Base-by-base conservation (phyloP, 2,329 filamentous ascomycete genomes). In the Daldinia sp. region DNA sequence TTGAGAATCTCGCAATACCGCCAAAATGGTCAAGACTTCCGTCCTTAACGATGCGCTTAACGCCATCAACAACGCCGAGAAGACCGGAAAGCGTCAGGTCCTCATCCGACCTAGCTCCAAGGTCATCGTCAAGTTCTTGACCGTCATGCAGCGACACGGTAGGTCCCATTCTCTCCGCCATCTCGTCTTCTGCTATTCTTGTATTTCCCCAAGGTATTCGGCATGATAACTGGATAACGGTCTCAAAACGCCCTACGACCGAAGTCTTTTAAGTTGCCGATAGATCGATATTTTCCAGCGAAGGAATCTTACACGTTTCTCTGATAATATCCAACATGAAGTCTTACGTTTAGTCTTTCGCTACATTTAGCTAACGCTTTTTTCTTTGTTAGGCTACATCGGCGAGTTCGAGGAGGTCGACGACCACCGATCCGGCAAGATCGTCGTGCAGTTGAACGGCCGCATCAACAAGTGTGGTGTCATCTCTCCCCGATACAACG, bases 261-360 rank as follows among this genome's bases (percentile, higher is more conserved):
- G 90, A 89, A 93, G 94, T 93, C 94, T 93, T 99, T 98, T 99
- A 98, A 98, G 89, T 96, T 89, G 88, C 93, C 94, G 95, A 96
- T 91, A 99, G 83, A 99, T 95, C 80, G 83, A 91, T 78, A 74
- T 75, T 71, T 72, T 75, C 80, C 80, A 80, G 87, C 90, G 90
- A 90, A 87, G 90, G 74, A 73, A 90, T 94, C 93, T 97, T 96
- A 97, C 93, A 97, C 91, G 90, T 96, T 93, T 88, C 90, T 90
- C 85, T 87, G 91, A 83, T 83, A n/a, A 82, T 80, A 82, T 81
- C 77, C 63, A 72, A 79, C 81, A 83, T 95, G 91, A 93, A 83
- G 89, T 91, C 83, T 85, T 72, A 87, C 90, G 90, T 97, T 97
- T 96, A 96, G 89, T 90, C 89, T 86, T 85, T 89, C 88, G 93